Evolutionary conservation across 495 filamentous ascomycete species (phyloP).

Genomic region (Penicillium fimorum): DNA sequence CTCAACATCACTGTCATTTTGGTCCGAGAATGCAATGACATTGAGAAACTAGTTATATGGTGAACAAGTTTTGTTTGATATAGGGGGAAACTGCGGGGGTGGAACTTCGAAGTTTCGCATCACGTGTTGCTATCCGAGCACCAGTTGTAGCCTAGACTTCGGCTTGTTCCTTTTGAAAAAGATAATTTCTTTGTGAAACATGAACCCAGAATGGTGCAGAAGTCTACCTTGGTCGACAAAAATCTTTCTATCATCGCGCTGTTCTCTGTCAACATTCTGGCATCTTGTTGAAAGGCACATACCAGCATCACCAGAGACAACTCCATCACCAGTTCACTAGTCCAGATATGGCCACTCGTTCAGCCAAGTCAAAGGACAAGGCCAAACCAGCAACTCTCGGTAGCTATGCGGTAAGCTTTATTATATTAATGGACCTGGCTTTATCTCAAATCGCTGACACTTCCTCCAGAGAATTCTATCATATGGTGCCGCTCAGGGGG

Average conservation of each 20-base stretch:
- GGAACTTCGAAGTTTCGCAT: too few species aligned
- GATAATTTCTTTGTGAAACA: neutral
- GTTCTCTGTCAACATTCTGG: conserved; percentile 1
- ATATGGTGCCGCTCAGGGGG: neutral
- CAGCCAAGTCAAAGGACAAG: conserved; percentile 1
- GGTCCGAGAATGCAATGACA: too few species aligned
- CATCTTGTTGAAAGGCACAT: neutral
- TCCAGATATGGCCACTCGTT: neutral
- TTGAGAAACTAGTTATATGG: too few species aligned
- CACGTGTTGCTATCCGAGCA: too few species aligned
- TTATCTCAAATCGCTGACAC: neutral
- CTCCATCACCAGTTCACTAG: conserved; percentile 1
- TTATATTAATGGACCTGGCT: neutral
- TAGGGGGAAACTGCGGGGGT: too few species aligned
- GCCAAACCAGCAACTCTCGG: conserved; percentile 7
- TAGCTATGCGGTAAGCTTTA: conserved; percentile 2
- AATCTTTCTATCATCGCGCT: neutral
- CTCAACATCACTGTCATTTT: too few species aligned
- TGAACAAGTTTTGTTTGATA: too few species aligned
- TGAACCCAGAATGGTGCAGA: neutral
- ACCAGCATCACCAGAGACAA: conserved; percentile 1
- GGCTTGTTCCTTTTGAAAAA: too few species aligned
- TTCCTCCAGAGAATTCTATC: neutral
- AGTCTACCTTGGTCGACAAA: neutral
- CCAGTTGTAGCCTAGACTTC: too few species aligned